Evolutionary conservation across 1,284 basidiomycete genomes (phyloP).

Genomic region (Phaffia rhodozyma): DNA sequence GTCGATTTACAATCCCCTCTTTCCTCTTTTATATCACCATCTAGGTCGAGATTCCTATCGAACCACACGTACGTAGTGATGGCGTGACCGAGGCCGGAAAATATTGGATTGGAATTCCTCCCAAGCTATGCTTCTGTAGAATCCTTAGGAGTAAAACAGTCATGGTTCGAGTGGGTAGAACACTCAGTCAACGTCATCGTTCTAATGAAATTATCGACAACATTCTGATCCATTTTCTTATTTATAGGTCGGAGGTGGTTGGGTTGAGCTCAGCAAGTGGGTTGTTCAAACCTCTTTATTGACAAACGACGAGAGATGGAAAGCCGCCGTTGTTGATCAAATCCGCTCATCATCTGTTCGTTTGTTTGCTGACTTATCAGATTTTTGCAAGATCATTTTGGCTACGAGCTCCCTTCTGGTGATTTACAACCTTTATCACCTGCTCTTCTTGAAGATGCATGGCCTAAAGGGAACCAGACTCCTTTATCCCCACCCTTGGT

Average conservation of each 20-base stretch:
- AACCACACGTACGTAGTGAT: slow-evolving; percentile 52
- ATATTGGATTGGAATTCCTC: slow-evolving; percentile 81
- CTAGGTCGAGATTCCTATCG: slow-evolving; percentile 56
- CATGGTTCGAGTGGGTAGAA: slow-evolving; percentile 54
- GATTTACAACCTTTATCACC: too few species aligned
- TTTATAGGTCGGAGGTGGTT: slow-evolving; percentile 66
- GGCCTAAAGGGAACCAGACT: too few species aligned
- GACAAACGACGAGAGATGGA: slow-evolving; percentile 10
- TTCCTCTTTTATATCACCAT: neutral
- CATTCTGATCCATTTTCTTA: neutral
- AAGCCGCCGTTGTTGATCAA: neutral
- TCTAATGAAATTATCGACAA: neutral
- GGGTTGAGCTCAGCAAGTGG: slow-evolving; percentile 77
- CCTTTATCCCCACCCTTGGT: too few species aligned
- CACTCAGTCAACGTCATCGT: neutral
- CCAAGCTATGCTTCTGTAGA: slow-evolving; percentile 70
- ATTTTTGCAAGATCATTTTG: slow-evolving; percentile 74
- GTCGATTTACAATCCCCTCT: neutral
- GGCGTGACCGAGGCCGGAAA: slow-evolving; percentile 72
- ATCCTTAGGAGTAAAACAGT: slow-evolving; percentile 84
- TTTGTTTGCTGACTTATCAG: slow-evolving; percentile 38
- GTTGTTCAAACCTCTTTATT: slow-evolving; percentile 26
- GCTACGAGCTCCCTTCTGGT: slow-evolving; percentile 50
- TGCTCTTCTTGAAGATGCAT: too few species aligned
- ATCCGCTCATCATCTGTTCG: neutral